Percentiles rank a stretch among this genome's conserved stretches.
Evolutionary conservation across 2,329 filamentous ascomycete genomes (phyloP).

Genomic region (Sporothrix phasma): DNA sequence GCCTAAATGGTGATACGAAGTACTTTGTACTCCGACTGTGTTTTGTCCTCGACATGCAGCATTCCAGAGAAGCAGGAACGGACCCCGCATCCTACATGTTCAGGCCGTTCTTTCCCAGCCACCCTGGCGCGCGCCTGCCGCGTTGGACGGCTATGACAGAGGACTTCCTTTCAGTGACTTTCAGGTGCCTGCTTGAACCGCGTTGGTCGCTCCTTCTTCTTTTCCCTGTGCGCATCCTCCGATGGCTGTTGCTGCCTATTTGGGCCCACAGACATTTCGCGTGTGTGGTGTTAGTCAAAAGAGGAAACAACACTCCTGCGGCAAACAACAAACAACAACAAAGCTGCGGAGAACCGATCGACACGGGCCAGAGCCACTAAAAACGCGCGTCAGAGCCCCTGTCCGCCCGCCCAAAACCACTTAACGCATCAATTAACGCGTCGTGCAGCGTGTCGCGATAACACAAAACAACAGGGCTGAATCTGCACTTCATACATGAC

Average conservation of each 20-base stretch:
- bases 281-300: neutral
- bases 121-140: neutral
- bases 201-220: neutral
- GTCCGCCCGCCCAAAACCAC: neutral
- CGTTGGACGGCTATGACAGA: neutral
- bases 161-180: neutral
- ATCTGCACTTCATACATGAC: neutral
- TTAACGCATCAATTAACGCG: slow-evolving; percentile 4
- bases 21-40: neutral
- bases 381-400: neutral
- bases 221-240: neutral
- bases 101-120: neutral
- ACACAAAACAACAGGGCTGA: neutral
- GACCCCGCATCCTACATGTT: slow-evolving; percentile 6
- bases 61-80: slow-evolving; percentile 9
- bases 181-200: neutral
- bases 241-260: slow-evolving; percentile 9
- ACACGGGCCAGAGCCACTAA: neutral
- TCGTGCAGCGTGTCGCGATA: neutral
- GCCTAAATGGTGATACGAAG: neutral
- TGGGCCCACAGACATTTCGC: neutral
- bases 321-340: neutral
- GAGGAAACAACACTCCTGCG: neutral
- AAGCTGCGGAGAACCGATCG: neutral
- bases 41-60: neutral